Conservation (phyloP, 139 green algal genomes). For the Pleodorina starrii region DNA sequence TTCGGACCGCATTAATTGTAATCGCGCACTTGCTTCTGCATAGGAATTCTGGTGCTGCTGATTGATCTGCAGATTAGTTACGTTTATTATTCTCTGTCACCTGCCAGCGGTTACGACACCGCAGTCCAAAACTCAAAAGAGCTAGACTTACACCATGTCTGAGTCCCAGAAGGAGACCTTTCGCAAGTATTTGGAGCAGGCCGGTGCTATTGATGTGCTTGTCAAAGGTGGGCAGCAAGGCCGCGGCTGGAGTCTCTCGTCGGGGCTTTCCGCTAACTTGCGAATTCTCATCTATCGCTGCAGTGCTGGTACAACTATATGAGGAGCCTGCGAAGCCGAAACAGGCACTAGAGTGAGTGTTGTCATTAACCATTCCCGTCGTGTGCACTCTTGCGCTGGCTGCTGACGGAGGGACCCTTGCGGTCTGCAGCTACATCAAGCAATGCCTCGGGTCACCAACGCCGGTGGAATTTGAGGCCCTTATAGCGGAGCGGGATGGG, state of each 20-base stretch:
- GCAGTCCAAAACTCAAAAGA: background rate
- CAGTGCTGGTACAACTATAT: slow-evolving; percentile 83
- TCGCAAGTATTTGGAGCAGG: slow-evolving; percentile 82
- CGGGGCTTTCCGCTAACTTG: too few species aligned
- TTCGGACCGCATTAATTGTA: too few species aligned
- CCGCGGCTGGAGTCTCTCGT: too few species aligned
- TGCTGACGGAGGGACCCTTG: background rate
- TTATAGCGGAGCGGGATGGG: slow-evolving; percentile 69
- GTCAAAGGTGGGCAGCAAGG: slow-evolving; percentile 73
- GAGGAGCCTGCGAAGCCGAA: slow-evolving; percentile 84
- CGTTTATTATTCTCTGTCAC: background rate
- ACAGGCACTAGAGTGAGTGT: slow-evolving; percentile 74
- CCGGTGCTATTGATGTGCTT: slow-evolving; percentile 82
- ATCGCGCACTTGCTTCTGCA: too few species aligned
- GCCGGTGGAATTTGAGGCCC: slow-evolving; percentile 71
- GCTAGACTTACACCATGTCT: slow-evolving; percentile 10
- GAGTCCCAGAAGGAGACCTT: slow-evolving; percentile 81
- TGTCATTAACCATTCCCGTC: background rate
- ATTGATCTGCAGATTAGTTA: background rate
- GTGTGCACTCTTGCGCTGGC: too few species aligned
- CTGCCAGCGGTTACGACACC: background rate
- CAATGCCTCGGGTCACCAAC: slow-evolving; percentile 74
- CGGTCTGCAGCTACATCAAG: slow-evolving; percentile 79
- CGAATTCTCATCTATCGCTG: too few species aligned
- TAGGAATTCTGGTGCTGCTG: too few species aligned